phyloP scores from a whole-genome alignment of 495 filamentous ascomycete genomes.

The Penicillium canariense region DNA sequence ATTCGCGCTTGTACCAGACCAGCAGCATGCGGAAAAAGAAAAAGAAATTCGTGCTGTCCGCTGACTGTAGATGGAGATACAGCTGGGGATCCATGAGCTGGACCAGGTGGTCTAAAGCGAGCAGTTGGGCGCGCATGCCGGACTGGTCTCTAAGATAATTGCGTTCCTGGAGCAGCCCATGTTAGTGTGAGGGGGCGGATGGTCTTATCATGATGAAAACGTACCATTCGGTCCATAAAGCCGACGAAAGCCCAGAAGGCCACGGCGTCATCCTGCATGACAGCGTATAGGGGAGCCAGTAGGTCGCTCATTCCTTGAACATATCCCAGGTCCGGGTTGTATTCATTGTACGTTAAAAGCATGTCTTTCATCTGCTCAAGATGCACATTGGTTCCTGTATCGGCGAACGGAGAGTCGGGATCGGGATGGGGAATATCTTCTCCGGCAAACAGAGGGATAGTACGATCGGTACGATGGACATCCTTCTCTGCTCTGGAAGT shows the following conservation, averaged over 20 bases:
- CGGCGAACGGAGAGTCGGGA: conserved; percentile 90
- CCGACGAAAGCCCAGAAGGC: conserved; percentile 96
- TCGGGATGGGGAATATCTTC: conserved; percentile 99
- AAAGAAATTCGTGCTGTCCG: conserved; percentile 97
- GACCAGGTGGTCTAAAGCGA: conserved; percentile 87
- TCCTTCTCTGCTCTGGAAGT: conserved; percentile 76
- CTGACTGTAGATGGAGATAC: conserved; percentile 82
- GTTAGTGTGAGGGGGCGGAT: neutral
- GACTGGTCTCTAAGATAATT: conserved; percentile 96
- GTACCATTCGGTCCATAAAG: conserved; percentile 92
- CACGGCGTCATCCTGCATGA: conserved; percentile 93
- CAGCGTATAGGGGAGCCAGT: conserved; percentile 91
- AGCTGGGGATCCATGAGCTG: conserved; percentile 95
- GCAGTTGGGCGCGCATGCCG: conserved; percentile 89
- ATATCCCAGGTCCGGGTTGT: conserved; percentile 88
- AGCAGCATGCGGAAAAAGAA: conserved; percentile 99
- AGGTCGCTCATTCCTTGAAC: conserved; percentile 99
- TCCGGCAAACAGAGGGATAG: conserved; percentile 87
- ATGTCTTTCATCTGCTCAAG: conserved; percentile 99
- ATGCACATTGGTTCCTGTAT: conserved; percentile 91
- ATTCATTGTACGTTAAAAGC: conserved; percentile 97
- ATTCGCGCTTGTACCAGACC: conserved; percentile 98
- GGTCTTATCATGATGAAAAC: neutral
- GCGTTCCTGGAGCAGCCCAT: conserved; percentile 55
- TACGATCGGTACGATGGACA: conserved; percentile 93